Conservation (phyloP, 176 grass and related monocot genomes). For the Leersia perrieri region DNA sequence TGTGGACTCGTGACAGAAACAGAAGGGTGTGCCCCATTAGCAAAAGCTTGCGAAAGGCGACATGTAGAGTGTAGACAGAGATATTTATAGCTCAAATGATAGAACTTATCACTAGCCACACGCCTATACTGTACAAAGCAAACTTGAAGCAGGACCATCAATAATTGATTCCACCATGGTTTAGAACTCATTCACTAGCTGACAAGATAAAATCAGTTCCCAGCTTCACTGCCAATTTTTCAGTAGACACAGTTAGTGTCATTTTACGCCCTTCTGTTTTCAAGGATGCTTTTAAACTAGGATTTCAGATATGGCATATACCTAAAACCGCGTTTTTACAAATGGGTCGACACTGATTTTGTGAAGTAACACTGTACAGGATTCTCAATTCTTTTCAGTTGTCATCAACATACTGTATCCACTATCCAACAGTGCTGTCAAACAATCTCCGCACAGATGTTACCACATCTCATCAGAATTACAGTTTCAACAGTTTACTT, state of each 20-base stretch:
- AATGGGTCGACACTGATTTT: background rate
- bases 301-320: background rate
- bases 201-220: background rate
- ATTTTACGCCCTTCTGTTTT: background rate
- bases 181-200: background rate
- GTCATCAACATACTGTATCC: background rate
- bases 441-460: background rate
- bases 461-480: background rate
- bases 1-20: background rate
- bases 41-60: background rate
- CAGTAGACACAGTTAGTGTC: background rate
- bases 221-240: background rate
- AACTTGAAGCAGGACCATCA: constrained; percentile 30
- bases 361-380: background rate
- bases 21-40: constrained; percentile 10
- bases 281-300: background rate
- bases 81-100: constrained; percentile 16
- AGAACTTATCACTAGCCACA: constrained; percentile 11
- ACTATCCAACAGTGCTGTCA: background rate
- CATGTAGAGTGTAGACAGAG: background rate
- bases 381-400: background rate
- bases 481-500: background rate
- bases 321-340: background rate
- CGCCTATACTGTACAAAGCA: background rate
- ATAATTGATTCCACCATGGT: constrained; percentile 23